Conservation (phyloP, 257 asterid species). For the Cruciata laevipes region DNA sequence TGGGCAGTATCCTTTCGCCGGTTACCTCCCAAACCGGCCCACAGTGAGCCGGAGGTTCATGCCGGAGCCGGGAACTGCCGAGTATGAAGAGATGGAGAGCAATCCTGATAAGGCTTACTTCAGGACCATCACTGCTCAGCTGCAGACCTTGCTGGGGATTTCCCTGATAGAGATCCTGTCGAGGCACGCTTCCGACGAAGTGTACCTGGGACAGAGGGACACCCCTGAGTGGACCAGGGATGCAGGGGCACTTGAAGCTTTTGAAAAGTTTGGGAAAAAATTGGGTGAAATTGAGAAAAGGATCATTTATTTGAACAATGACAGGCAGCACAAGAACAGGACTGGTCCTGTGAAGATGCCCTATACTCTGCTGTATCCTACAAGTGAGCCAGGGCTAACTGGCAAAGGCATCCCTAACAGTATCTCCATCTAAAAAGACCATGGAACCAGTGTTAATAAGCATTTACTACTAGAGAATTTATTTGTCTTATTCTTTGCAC, state of each 20-base stretch:
- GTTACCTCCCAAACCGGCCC: conserved; percentile 62
- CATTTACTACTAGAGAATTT: too few species aligned
- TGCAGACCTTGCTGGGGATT: conserved; percentile 52
- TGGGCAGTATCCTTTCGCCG: conserved; percentile 65
- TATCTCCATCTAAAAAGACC: neutral
- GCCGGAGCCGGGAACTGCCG: conserved; percentile 47
- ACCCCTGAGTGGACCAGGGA: conserved; percentile 5
- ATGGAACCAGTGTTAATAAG: too few species aligned
- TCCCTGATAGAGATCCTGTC: conserved; percentile 37
- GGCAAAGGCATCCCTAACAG: conserved; percentile 7
- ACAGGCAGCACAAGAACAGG: neutral
- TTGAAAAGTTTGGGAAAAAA: neutral
- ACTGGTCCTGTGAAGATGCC: conserved; percentile 7
- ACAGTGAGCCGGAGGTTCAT: conserved; percentile 58
- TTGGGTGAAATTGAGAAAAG: conserved; percentile 3
- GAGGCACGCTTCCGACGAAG: conserved; percentile 5
- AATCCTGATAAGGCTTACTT: conserved; percentile 56
- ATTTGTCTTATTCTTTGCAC: too few species aligned
- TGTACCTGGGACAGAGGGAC: neutral
- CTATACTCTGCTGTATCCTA: conserved; percentile 1
- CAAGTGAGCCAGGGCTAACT: conserved; percentile 5
- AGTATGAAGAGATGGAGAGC: conserved; percentile 49
- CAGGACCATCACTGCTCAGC: conserved; percentile 56
- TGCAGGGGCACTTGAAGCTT: neutral
- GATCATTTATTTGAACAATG: neutral